Evolutionary conservation across 192 early-diverging fungal species (phyloP), one percentile per base, ranked within the genome.

Genomic region (Coemansia sp.): DNA sequence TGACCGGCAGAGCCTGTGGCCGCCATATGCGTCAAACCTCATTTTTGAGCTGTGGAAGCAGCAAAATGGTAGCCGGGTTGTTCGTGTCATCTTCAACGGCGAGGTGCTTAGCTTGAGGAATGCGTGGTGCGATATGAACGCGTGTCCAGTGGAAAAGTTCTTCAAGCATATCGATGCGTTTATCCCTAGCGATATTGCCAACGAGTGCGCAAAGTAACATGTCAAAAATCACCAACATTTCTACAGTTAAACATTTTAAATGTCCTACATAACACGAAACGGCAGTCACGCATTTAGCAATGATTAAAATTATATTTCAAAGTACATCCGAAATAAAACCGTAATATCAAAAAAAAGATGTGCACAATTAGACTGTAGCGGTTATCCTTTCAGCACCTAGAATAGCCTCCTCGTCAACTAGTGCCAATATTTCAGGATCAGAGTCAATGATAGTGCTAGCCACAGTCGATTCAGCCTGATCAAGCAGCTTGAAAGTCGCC

Each of bases 51-150:
- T 76, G 22, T 87, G 85, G 85, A 73, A 66, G 55, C 76, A 72
- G 55, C 29, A 53, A 2, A 64, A 77, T 17, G 66, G 60, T 22
- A 55, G 74, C 21, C 65, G 66, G 9, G 75, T 86, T 48, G 66
- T 87, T 12, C 79, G 85, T 7, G 83, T 84, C 10, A 59, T 87
- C 11, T 85, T 84, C 70, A 84, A 87, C 43, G 85, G 85, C 12
- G 50, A 83, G 35, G 65, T 82, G 9, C 73, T 84, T 41, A 62
- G 54, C 59, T 70, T 0, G 61, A 65, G 37, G 49, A 60, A 2
- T 59, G 60, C 25, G 58, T 76, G 74, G 77, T 80, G 78, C 58
- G 78, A 84, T 49, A 60, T 84, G 29, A 72, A 68, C 50, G 61
- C 62, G 2, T 80, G 77, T 25, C 69, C 76, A n/a, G 17, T 75